Percentiles rank a stretch among this genome's conserved stretches.
Conservation (phyloP, 371 early-diverging fungal species). For the Lichtheimia ramosa region DNA sequence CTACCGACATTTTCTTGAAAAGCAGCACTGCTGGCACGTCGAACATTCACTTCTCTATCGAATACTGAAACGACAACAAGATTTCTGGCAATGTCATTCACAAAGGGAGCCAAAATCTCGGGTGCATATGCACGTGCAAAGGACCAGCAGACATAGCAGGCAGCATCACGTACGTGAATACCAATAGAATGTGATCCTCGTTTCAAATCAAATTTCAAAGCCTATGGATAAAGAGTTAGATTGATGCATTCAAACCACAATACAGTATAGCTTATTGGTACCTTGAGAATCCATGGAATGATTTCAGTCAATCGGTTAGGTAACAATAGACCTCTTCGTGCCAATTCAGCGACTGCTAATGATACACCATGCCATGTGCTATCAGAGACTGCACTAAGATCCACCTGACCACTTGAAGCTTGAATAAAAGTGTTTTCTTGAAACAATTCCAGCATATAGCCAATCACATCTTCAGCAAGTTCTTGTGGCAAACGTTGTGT, state of each 20-base stretch:
- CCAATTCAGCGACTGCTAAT: conserved; percentile 91
- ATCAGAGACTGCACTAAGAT: conserved; percentile 86
- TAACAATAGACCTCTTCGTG: conserved; percentile 81
- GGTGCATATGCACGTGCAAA: conserved; percentile 92
- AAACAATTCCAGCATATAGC: conserved; percentile 73
- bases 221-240: conserved; percentile 34
- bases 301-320: conserved; percentile 66
- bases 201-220: conserved; percentile 84
- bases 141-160: conserved; percentile 97
- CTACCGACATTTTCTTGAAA: conserved; percentile 98
- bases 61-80: conserved; percentile 81
- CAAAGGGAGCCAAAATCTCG: conserved; percentile 61
- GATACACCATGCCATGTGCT: conserved; percentile 94
- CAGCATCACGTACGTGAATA: conserved; percentile 93
- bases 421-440: conserved; percentile 60
- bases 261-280: conserved; percentile 10
- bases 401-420: conserved; percentile 33
- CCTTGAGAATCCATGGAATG: conserved; percentile 76
- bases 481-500: conserved; percentile 77
- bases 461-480: conserved; percentile 81
- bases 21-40: conserved; percentile 95
- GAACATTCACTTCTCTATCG: conserved; percentile 93
- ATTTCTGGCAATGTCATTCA: conserved; percentile 63
- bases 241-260: not conserved
- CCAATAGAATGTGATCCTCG: conserved; percentile 90